phyloP scores from a whole-genome alignment of 495 filamentous ascomycete genomes.

The Thermothielavioides terrestris region DNA sequence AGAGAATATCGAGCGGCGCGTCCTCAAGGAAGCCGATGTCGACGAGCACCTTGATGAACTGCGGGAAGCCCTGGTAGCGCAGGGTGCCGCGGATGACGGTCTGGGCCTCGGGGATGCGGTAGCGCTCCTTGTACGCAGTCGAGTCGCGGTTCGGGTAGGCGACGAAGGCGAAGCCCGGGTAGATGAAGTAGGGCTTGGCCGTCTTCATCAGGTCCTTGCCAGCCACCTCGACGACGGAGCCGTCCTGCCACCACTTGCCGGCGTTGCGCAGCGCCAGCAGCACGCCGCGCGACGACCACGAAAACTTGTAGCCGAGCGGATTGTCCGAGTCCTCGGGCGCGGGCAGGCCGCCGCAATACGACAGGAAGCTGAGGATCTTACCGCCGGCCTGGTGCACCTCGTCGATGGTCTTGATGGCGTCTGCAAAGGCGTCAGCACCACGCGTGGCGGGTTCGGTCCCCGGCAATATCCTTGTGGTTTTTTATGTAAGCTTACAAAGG shows the following conservation, averaged over 20 bases:
- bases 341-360: slow-evolving; percentile 72
- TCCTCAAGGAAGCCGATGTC: slow-evolving; percentile 80
- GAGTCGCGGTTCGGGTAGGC: slow-evolving; percentile 93
- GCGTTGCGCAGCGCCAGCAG: slow-evolving; percentile 76
- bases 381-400: slow-evolving; percentile 77
- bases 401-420: slow-evolving; percentile 83
- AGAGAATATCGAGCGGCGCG: slow-evolving; percentile 51
- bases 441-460: too few relatives aligned
- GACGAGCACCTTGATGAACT: slow-evolving; percentile 78
- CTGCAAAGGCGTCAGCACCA: too few relatives aligned
- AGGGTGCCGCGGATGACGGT: slow-evolving; percentile 67
- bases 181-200: slow-evolving; percentile 87
- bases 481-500: too few relatives aligned
- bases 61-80: slow-evolving; percentile 77
- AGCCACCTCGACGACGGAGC: slow-evolving; percentile 55
- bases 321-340: slow-evolving; percentile 74
- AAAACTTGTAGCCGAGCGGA: slow-evolving; percentile 95
- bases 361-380: slow-evolving; percentile 74
- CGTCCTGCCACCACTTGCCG: slow-evolving; percentile 76
- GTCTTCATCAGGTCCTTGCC: slow-evolving; percentile 67
- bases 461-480: too few relatives aligned
- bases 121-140: slow-evolving; percentile 74
- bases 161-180: slow-evolving; percentile 79
- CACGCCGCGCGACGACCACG: slow-evolving; percentile 73
- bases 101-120: slow-evolving; percentile 80